Percentiles rank a stretch among this genome's conserved stretches.
Conservation (phyloP, 1,284 basidiomycete species). For the Rhodotorula sp. region DNA sequence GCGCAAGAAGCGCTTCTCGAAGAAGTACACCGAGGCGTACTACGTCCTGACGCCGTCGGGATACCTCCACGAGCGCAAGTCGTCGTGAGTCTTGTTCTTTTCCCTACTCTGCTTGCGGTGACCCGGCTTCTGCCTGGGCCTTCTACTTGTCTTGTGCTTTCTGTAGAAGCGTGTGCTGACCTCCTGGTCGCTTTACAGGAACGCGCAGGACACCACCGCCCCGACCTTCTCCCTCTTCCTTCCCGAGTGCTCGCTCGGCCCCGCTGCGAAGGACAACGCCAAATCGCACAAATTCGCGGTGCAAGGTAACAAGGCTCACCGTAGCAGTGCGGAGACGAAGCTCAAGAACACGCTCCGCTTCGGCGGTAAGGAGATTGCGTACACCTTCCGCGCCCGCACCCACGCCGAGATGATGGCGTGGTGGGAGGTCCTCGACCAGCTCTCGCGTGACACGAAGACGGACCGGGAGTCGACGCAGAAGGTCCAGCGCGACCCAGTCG, state of each 20-base stretch:
- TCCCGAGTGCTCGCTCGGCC: conserved; percentile 41
- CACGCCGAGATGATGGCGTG: conserved; percentile 42
- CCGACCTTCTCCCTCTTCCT: conserved; percentile 45
- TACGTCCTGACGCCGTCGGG: conserved; percentile 45
- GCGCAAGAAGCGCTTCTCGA: conserved; percentile 44
- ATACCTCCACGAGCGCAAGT: conserved; percentile 44
- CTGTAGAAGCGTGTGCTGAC: not conserved
- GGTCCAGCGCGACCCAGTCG: conserved; percentile 29
- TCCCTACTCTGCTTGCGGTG: not conserved
- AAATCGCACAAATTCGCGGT: conserved; percentile 39
- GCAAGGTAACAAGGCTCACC: conserved; percentile 25
- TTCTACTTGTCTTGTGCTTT: too few relatives aligned
- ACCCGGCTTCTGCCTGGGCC: too few relatives aligned
- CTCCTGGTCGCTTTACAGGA: conserved; percentile 6
- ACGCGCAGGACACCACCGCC: conserved; percentile 35
- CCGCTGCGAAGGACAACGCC: conserved; percentile 33
- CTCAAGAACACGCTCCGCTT: conserved; percentile 42
- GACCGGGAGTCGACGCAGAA: not conserved
- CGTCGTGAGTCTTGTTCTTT: conserved; percentile 3
- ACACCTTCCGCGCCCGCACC: conserved; percentile 43
- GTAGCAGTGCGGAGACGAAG: conserved; percentile 23
- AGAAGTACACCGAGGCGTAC: conserved; percentile 42
- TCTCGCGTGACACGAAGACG: conserved; percentile 39
- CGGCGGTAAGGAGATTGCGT: conserved; percentile 43
- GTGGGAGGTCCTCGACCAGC: conserved; percentile 41